Percentiles rank a stretch among this genome's conserved stretches.
Conservation (phyloP, 1,139 yeast genomes). For the Yamadazyma atmosphaerica region DNA sequence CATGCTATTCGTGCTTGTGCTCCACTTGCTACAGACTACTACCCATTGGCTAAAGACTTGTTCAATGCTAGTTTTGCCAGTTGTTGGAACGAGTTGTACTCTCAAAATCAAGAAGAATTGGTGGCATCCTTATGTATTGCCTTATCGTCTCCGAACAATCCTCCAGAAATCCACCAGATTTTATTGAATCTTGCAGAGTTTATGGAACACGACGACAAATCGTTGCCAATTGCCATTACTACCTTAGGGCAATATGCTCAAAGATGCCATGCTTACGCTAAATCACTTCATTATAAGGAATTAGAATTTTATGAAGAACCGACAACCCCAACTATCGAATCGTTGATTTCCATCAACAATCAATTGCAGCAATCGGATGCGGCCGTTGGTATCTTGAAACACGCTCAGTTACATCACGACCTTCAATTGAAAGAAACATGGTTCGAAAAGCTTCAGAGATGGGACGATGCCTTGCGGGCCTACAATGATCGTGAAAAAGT, state of each 20-base stretch:
- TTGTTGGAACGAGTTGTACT: slow-evolving; percentile 92
- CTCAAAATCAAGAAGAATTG: slow-evolving; percentile 90
- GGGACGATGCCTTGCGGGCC: slow-evolving; percentile 97
- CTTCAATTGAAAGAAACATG: slow-evolving; percentile 93
- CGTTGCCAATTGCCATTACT: slow-evolving; percentile 85
- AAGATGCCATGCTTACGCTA: slow-evolving; percentile 95
- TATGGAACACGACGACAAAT: slow-evolving; percentile 96
- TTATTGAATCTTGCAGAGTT: slow-evolving; percentile 88
- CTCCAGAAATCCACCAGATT: slow-evolving; percentile 94
- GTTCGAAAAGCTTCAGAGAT: slow-evolving; percentile 94
- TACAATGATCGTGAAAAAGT: slow-evolving; percentile 70
- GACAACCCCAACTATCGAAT: slow-evolving; percentile 87
- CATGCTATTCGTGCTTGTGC: slow-evolving; percentile 95
- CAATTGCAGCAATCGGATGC: slow-evolving; percentile 97
- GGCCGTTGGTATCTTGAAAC: slow-evolving; percentile 93
- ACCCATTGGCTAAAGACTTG: slow-evolving; percentile 85
- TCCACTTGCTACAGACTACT: slow-evolving; percentile 81
- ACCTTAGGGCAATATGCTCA: slow-evolving; percentile 93
- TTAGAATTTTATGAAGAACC: slow-evolving; percentile 93
- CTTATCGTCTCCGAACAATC: slow-evolving; percentile 84
- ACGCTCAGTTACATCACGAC: slow-evolving; percentile 92
- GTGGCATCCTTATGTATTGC: slow-evolving; percentile 87
- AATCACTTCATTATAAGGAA: slow-evolving; percentile 94
- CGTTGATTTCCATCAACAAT: slow-evolving; percentile 88
- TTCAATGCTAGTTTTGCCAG: slow-evolving; percentile 95